A percentile compares a stretch with the other conserved stretches of the same genome.
phyloP scores from a whole-genome alignment of 176 grass and related monocot genomes.

The Paspalum vaginatum region DNA sequence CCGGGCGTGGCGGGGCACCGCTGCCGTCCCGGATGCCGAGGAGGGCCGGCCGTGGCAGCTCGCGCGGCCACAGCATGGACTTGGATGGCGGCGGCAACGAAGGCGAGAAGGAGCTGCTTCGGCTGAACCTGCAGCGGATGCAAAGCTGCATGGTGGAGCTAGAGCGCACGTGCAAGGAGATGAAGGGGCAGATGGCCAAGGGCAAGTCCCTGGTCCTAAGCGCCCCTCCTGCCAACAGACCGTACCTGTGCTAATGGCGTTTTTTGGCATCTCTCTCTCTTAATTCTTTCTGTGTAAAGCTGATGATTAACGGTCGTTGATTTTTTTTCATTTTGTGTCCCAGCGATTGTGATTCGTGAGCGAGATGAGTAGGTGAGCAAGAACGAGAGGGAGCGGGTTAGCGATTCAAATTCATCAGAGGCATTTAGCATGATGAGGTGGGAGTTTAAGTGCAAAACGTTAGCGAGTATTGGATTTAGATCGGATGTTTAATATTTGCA shows the following conservation, averaged over 20 bases:
- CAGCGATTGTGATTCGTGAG: neutral
- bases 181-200: constrained; percentile 67
- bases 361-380: constrained; percentile 34
- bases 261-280: neutral
- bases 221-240: constrained; percentile 46
- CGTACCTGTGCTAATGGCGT: constrained; percentile 4
- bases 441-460: too few relatives aligned
- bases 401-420: too few relatives aligned
- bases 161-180: constrained; percentile 80
- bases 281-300: constrained; percentile 38
- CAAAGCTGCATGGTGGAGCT: constrained; percentile 79
- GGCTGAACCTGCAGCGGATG: constrained; percentile 73
- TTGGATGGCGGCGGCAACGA: neutral
- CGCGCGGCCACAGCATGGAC: constrained; percentile 24
- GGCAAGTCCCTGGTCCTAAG: constrained; percentile 39
- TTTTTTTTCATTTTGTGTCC: neutral
- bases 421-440: too few relatives aligned
- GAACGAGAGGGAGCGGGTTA: constrained; percentile 15
- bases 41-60: neutral
- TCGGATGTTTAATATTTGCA: too few relatives aligned
- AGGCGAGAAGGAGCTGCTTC: constrained; percentile 73
- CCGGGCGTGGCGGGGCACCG: constrained; percentile 2
- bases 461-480: too few relatives aligned
- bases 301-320: too few relatives aligned
- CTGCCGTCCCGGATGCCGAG: constrained; percentile 40